Conservation (phyloP, 345 rosid genomes). For the Dipteronia dyeriana region DNA sequence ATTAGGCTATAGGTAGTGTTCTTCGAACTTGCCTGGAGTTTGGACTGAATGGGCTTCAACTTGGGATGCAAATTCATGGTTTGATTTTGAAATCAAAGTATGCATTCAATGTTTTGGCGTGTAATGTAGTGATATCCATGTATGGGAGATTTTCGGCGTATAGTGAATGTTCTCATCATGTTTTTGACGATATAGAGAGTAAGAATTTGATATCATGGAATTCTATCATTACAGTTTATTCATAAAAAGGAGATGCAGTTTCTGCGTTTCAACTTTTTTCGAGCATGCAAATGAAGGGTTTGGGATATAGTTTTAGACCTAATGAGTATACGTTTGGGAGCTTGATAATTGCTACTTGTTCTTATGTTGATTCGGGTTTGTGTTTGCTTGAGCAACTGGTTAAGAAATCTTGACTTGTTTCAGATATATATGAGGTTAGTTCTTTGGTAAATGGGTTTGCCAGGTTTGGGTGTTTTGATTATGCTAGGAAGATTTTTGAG, state of each 20-base stretch:
- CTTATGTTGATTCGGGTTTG: constrained; percentile 46
- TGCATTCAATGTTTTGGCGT: constrained; percentile 54
- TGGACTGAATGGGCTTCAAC: constrained; percentile 38
- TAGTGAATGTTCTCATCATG: constrained; percentile 43
- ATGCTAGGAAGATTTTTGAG: constrained; percentile 61
- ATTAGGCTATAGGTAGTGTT: constrained; percentile 67
- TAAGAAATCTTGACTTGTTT: constrained; percentile 62
- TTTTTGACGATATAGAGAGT: constrained; percentile 61
- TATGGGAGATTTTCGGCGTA: constrained; percentile 56
- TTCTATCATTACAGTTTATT: constrained; percentile 67
- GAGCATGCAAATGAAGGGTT: constrained; percentile 52
- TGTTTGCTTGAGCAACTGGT: constrained; percentile 75
- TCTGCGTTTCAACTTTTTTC: constrained; percentile 67
- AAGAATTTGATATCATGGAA: constrained; percentile 75
- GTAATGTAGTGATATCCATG: constrained; percentile 76
- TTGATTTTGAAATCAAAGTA: constrained; percentile 51
- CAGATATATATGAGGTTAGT: constrained; percentile 85
- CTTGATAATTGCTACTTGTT: constrained; percentile 68
- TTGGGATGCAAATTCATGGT: constrained; percentile 83
- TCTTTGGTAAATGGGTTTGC: constrained; percentile 81
- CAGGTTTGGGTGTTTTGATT: constrained; percentile 53
- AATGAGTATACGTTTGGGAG: constrained; percentile 90
- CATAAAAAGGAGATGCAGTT: constrained; percentile 51
- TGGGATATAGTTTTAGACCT: constrained; percentile 45
- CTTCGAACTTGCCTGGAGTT: constrained; percentile 71